Evolutionary conservation across 1,284 basidiomycete species (phyloP).

Genomic region (Pseudozyma hubeiensis): DNA sequence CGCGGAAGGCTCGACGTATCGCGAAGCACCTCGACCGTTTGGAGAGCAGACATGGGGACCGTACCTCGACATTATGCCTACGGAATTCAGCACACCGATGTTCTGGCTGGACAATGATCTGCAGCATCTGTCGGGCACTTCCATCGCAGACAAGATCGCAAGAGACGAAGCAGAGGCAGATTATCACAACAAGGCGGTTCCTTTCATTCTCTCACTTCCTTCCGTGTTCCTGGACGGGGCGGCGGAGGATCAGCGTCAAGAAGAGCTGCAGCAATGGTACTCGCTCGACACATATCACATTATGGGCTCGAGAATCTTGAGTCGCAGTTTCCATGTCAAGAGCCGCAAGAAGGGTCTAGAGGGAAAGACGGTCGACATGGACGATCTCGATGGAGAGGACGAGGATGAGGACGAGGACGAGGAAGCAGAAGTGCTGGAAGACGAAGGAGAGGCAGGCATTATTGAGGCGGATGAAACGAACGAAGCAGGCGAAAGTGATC

Average conservation of each 20-base stretch:
- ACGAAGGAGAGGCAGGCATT: slow-evolving; percentile 45
- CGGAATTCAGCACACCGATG: slow-evolving; percentile 85
- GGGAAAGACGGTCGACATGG: slow-evolving; percentile 49
- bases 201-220: slow-evolving; percentile 66
- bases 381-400: slow-evolving; percentile 61
- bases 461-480: slow-evolving; percentile 19
- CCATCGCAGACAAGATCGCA: slow-evolving; percentile 88
- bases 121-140: slow-evolving; percentile 82
- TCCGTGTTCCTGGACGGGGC: slow-evolving; percentile 52
- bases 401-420: slow-evolving; percentile 49
- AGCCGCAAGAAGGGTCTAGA: slow-evolving; percentile 38
- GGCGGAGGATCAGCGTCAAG: slow-evolving; percentile 11
- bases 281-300: slow-evolving; percentile 83
- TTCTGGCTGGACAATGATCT: slow-evolving; percentile 86
- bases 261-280: slow-evolving; percentile 72
- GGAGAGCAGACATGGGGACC: slow-evolving; percentile 57
- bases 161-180: slow-evolving; percentile 82
- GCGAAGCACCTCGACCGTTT: slow-evolving; percentile 11
- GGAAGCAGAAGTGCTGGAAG: slow-evolving; percentile 52
- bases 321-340: slow-evolving; percentile 83
- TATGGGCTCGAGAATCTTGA: slow-evolving; percentile 92
- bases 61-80: slow-evolving; percentile 74
- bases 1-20: slow-evolving; percentile 11
- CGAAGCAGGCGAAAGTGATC: not conserved
- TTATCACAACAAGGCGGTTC: slow-evolving; percentile 72